A percentile compares a stretch with the other conserved stretches of the same genome.
phyloP scores from a whole-genome alignment of 2,329 filamentous ascomycete species.

The Rhexocercosporidium sp. region DNA sequence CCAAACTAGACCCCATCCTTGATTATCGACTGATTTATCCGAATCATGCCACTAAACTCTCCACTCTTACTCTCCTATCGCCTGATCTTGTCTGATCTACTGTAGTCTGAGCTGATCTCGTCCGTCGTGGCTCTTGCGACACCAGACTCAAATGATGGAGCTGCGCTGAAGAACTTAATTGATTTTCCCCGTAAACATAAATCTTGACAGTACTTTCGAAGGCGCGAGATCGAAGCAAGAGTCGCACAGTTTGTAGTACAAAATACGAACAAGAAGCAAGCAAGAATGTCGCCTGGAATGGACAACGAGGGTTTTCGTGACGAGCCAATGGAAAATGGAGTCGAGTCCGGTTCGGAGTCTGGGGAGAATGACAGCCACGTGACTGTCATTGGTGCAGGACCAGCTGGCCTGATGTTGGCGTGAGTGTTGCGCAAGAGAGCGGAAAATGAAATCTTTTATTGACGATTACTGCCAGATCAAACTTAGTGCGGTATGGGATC shows the following conservation, averaged over 20 bases:
- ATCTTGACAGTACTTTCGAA: not conserved
- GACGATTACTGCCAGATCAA: constrained; percentile 47
- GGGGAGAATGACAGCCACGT: constrained; percentile 29
- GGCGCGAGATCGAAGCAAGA: not conserved
- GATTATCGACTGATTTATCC: constrained; percentile 19
- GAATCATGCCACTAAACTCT: constrained; percentile 22
- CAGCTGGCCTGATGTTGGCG: constrained; percentile 49
- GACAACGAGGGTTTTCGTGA: constrained; percentile 28
- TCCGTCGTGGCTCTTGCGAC: not conserved
- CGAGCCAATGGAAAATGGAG: constrained; percentile 8
- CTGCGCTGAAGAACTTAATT: not conserved
- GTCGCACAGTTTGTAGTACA: not conserved
- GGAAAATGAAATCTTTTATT: not conserved
- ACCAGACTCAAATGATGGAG: not conserved
- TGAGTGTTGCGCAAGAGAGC: constrained; percentile 19
- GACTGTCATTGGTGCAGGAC: constrained; percentile 48
- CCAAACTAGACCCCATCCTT: constrained; percentile 22
- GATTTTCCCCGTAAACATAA: not conserved
- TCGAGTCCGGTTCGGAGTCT: constrained; percentile 5
- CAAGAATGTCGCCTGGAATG: constrained; percentile 31
- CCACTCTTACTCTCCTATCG: constrained; percentile 20
- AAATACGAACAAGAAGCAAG: not conserved
- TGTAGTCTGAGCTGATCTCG: not conserved
- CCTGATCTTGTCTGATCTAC: constrained; percentile 20
- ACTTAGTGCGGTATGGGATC: constrained; percentile 69